Evolutionary conservation across 371 early-diverging fungal genomes (phyloP), one percentile per base, ranked within the genome.

Genomic region (Phascolomyces articulosus): DNA sequence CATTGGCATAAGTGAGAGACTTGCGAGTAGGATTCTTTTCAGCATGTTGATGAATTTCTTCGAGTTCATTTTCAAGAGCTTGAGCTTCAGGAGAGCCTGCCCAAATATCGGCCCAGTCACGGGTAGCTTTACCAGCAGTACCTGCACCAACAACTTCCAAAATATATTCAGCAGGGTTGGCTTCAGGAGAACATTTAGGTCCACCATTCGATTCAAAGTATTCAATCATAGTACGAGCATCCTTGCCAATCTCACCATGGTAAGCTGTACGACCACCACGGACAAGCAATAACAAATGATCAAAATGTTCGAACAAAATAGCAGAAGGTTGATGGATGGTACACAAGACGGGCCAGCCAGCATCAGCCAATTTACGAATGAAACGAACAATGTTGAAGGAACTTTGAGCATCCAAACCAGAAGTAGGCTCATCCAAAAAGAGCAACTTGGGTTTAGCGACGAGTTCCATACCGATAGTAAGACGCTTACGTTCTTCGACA

Each of bases 361-460:
- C 74, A 34, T 69, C 78, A 10, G 88, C 84, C 53, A 91, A 72
- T 2, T 85, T 83, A 55, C 85, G 86, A 53, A 92, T 74, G 62
- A 90, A 75, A 8, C 82, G 79, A 7, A 91, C 71, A 54, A 92
- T 87, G 66, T 87, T 88, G 71, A 81, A 83, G 26, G 89, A 87
- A 23, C 89, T 88, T 66, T 84, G 83, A 3, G 84, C 80, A 65
- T 85, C 91, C 28, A 85, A 75, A 62, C 93, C 84, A 44, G 88
- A 87, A n/a, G 93, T 93, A 20, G 93, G 93, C 70, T 95, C 95
- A 73, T 95, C 95, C 60, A 95, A 75, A 75, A 92, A 91, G 55
- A 93, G 75, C 23, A 92, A 77, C 41, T 81, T 73, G 18, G 92
- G 91, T 68, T 84, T 85, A 31, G 90, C 86, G 2, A 93, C 87